Evolutionary conservation across 2,329 filamentous ascomycete species (phyloP).

Genomic region (Xylariomycetidae sp.): DNA sequence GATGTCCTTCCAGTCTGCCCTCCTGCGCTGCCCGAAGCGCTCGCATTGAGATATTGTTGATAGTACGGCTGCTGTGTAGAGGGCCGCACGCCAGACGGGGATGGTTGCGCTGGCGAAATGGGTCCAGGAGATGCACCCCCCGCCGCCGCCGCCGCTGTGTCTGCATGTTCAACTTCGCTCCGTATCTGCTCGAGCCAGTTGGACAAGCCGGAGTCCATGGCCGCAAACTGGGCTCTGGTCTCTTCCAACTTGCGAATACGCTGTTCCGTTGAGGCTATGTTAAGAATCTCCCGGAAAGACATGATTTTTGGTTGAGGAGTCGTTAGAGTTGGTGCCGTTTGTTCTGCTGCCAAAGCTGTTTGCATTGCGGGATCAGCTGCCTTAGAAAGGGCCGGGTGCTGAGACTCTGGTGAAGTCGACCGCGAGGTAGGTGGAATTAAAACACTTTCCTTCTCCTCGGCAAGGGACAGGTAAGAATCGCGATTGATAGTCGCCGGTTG

Average conservation of each 20-base stretch:
- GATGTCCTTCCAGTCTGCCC: conserved; percentile 19
- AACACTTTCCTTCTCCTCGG: conserved; percentile 35
- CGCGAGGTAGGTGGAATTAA: conserved; percentile 26
- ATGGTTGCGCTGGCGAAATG: conserved; percentile 2
- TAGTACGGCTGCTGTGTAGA: conserved; percentile 46
- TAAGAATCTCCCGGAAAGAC: conserved; percentile 73
- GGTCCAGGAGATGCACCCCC: conserved; percentile 1
- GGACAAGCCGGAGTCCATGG: conserved; percentile 69
- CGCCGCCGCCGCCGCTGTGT: conserved; percentile 16
- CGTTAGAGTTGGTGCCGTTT: conserved; percentile 11
- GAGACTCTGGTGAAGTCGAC: conserved; percentile 33
- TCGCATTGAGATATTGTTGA: conserved; percentile 54
- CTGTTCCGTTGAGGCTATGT: conserved; percentile 59
- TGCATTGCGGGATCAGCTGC: too few species aligned
- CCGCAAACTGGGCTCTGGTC: conserved; percentile 65
- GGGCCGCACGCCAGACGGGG: conserved; percentile 8
- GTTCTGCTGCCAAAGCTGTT: background rate
- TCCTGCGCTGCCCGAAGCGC: conserved; percentile 27
- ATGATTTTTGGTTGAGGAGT: conserved; percentile 35
- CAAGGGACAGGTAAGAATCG: conserved; percentile 35
- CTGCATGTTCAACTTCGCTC: conserved; percentile 42
- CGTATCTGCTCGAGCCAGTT: conserved; percentile 49
- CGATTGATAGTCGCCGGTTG: background rate
- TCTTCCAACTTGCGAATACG: conserved; percentile 71
- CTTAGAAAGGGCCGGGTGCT: conserved; percentile 23